A percentile compares a stretch with the other conserved stretches of the same genome.
These are phyloP conservation scores for Rhododendron henanense DNA, from an alignment of 148 eudicot species.

Conservation along the genomic window DNA sequence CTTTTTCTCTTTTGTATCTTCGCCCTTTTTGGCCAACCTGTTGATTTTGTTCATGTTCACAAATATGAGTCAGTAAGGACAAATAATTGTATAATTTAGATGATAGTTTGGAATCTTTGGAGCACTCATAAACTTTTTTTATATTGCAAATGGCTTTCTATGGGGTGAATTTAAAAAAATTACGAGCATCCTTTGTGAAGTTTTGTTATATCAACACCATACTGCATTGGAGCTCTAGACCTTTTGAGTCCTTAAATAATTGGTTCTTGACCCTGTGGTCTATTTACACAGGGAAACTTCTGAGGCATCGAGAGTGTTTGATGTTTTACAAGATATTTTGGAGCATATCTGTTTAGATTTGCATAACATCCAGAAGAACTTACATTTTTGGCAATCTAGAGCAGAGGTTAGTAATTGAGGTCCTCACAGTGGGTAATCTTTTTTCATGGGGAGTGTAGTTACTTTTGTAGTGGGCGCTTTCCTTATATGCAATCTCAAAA, in stretches of 20 bases:
- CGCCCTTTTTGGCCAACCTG: not conserved
- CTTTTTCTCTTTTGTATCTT: not conserved
- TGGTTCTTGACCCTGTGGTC: not conserved
- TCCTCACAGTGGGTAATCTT: not conserved
- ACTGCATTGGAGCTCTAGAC: not conserved
- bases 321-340: slow-evolving; percentile 76
- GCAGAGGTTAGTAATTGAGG: slow-evolving; percentile 64
- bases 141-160: not conserved
- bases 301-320: slow-evolving; percentile 56
- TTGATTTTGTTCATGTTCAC: not conserved
- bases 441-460: not conserved
- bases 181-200: not conserved
- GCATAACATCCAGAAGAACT: slow-evolving; percentile 77
- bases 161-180: not conserved
- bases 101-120: not conserved
- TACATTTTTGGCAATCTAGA: slow-evolving; percentile 78
- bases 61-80: not conserved
- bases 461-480: not conserved
- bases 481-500: not conserved
- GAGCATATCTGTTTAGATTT: slow-evolving; percentile 60
- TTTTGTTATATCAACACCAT: not conserved
- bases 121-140: not conserved
- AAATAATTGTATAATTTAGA: not conserved
- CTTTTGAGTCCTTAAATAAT: not conserved
- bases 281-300: slow-evolving; percentile 45